phyloP scores from a whole-genome alignment of 139 green algal genomes.

The Chlorella sp. region DNA sequence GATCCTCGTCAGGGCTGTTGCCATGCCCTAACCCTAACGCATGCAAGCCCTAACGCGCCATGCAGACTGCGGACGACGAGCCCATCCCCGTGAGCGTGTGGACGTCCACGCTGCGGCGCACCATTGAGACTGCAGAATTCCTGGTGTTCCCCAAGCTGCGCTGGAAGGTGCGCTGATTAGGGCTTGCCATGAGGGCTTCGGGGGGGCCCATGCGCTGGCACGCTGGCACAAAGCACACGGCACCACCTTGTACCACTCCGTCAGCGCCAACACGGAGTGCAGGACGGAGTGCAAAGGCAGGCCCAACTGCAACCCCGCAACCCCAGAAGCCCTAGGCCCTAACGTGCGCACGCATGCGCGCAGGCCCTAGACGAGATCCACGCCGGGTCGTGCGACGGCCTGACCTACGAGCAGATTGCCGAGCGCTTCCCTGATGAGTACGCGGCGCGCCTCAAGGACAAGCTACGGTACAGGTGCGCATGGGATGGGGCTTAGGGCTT shows the following conservation, averaged over 20 bases:
- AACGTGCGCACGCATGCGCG: too few species aligned
- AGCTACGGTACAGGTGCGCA: constrained; percentile 76
- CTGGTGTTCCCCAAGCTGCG: constrained; percentile 82
- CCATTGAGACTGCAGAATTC: constrained; percentile 77
- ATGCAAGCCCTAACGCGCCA: too few species aligned
- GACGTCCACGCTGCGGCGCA: constrained; percentile 87
- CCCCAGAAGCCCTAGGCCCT: too few species aligned
- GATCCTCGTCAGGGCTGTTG: too few species aligned
- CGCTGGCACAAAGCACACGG: too few species aligned
- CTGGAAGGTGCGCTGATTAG: constrained; percentile 88
- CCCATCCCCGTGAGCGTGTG: constrained; percentile 74
- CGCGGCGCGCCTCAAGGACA: constrained; percentile 64
- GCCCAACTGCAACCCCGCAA: too few species aligned
- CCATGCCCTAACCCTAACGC: too few species aligned
- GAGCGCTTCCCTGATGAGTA: constrained; percentile 70
- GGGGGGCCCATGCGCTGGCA: too few species aligned
- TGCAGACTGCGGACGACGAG: background rate
- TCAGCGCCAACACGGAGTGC: too few species aligned
- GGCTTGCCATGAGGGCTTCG: too few species aligned
- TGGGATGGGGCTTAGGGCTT: background rate
- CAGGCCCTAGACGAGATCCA: constrained; percentile 47
- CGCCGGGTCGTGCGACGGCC: constrained; percentile 72
- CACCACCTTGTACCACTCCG: too few species aligned
- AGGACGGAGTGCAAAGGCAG: too few species aligned
- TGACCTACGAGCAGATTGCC: constrained; percentile 82